Evolutionary conservation across 2,329 filamentous ascomycete genomes (phyloP), one percentile per base, ranked within the genome.

Genomic region (Fusarium duplospermum): DNA sequence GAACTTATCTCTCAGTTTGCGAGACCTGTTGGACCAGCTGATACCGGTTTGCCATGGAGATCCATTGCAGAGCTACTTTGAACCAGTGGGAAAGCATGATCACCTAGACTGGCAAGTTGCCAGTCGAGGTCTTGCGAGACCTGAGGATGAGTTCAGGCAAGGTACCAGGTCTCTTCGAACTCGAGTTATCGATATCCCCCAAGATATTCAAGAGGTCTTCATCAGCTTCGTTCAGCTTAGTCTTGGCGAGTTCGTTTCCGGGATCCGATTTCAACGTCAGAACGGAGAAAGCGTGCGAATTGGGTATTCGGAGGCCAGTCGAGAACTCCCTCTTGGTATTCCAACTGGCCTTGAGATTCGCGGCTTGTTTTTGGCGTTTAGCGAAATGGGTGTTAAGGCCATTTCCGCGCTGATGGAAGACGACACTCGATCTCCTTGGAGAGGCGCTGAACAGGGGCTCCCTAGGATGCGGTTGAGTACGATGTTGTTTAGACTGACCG

Each of bases 151-250:
- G 7, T 66, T 71, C 16, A 29, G n/a, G 3, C 20, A 58, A 22
- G 69, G 69, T 3, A 66, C 22, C 20, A 62, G 62, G 24, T 38
- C 62, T 3, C 56, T 70, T 42, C 66, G 66, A 18, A 54, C 24
- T 24, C 54, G 69, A 14, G 50, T 52, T 40, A 33, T 59, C n/a
- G 22, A 62, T 10, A 58, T 70, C 22, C 60, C 62, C 2, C 4
- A 1, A 13, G 22, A 56, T 18, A 13, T 62, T 8, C 13, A 58
- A 11, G 13, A 35, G 2, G 22, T 71, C 10, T 66, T 64, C 8
- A 31, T 71, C 6, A 63, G 50, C 5, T 67, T 71, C 27, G 59
- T 66, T 5, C 20, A 20, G 6, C 54, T 71, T 3, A 31, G 22
- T 7, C 47, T 22, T 16, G 63, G 59, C 4, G 6, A 14, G 11